Evolutionary conservation across 352 stramenopile genomes (phyloP).

Genomic region (Aphanomyces cochlioides): DNA sequence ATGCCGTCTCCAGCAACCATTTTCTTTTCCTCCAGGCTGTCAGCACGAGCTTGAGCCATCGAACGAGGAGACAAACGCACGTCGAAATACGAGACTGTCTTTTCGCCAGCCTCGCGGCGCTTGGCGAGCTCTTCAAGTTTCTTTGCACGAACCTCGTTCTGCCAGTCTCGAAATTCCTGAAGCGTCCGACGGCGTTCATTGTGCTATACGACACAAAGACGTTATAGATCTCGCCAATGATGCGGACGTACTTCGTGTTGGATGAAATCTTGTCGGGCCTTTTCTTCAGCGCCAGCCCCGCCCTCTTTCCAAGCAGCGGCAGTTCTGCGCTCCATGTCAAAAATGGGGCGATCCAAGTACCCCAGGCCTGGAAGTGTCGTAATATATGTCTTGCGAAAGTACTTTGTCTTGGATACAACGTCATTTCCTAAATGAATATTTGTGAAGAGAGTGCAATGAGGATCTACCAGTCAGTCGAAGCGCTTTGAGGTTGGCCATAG

Average conservation of each 20-base stretch:
- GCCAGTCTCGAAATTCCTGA: slow-evolving; percentile 79
- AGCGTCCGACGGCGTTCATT: slow-evolving; percentile 58
- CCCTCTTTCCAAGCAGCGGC: slow-evolving; percentile 85
- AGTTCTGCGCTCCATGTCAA: slow-evolving; percentile 83
- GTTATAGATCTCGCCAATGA: neutral
- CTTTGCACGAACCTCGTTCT: slow-evolving; percentile 59
- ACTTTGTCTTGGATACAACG: slow-evolving; percentile 85
- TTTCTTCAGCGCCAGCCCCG: slow-evolving; percentile 84
- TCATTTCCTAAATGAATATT: slow-evolving; percentile 82
- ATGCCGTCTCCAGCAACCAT: slow-evolving; percentile 41
- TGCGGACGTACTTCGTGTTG: slow-evolving; percentile 41
- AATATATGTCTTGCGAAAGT: slow-evolving; percentile 93
- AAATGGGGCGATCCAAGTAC: slow-evolving; percentile 94
- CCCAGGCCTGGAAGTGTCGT: slow-evolving; percentile 71
- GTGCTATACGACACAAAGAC: slow-evolving; percentile 33
- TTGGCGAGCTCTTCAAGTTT: slow-evolving; percentile 51
- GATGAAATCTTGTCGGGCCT: slow-evolving; percentile 71
- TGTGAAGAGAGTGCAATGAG: slow-evolving; percentile 1
- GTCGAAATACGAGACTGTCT: slow-evolving; percentile 42
- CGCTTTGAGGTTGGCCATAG: slow-evolving; percentile 73
- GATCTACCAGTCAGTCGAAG: slow-evolving; percentile 50
- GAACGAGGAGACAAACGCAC: slow-evolving; percentile 33
- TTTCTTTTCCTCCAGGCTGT: slow-evolving; percentile 1
- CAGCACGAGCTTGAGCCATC: neutral
- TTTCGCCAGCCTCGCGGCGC: slow-evolving; percentile 35